Evolutionary conservation across 1,284 basidiomycete species (phyloP).

Genomic region (Moesziomyces aphidis): DNA sequence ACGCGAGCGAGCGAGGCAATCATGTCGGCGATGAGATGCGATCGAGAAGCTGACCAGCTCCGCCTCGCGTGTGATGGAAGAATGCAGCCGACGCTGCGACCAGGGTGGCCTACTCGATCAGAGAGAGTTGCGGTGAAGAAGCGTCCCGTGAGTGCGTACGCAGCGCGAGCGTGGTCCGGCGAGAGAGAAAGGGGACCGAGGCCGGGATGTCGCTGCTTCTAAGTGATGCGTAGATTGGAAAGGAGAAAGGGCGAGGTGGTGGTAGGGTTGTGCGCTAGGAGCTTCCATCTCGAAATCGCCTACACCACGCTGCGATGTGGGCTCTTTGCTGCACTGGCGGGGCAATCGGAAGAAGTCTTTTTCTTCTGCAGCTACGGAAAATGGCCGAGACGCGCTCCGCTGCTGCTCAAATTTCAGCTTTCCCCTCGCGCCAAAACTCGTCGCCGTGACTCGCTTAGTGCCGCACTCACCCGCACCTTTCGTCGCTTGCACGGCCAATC

Average conservation of each 20-base stretch:
- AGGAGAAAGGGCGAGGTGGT: not conserved
- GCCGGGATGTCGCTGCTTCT: too few species aligned
- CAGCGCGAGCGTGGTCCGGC: not conserved
- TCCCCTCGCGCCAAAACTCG: too few species aligned
- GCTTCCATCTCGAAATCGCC: too few species aligned
- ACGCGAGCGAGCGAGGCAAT: conserved; percentile 45
- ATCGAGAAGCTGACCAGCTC: not conserved
- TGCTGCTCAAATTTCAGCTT: not conserved
- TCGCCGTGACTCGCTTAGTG: not conserved
- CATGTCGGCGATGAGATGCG: conserved; percentile 13
- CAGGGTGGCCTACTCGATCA: too few species aligned
- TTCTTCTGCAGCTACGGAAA: not conserved
- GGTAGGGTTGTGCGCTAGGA: not conserved
- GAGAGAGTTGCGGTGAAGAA: too few species aligned
- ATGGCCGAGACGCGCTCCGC: not conserved
- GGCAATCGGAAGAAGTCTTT: not conserved
- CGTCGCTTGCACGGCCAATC: not conserved
- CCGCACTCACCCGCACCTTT: not conserved
- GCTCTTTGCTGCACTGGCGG: not conserved
- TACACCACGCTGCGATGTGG: not conserved
- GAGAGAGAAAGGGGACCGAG: not conserved
- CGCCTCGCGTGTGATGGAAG: not conserved
- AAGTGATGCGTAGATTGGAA: not conserved
- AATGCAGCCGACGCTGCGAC: not conserved
- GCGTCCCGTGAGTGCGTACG: too few species aligned